Evolutionary conservation across 1,139 yeast genomes (phyloP), one percentile per base, ranked within the genome.

Genomic region (Taiozyma sp.): DNA sequence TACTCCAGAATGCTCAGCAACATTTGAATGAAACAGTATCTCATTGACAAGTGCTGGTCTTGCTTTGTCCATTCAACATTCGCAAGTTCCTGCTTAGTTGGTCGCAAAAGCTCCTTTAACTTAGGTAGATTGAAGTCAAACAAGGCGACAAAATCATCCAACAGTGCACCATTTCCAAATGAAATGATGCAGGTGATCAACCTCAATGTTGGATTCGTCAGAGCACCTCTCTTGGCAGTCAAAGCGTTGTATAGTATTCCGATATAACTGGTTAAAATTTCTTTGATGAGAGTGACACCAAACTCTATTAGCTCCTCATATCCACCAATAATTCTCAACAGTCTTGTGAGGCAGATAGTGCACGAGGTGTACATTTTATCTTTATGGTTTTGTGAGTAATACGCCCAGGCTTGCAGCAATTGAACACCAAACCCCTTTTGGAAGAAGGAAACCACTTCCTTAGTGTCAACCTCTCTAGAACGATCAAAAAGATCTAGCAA

Each of bases 171-270:
- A 14, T 76, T 70, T 48, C 74, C 72, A 61, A 75, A 86, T 1
- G 65, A 59, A 14, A 82, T 72, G 30, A 87, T 71, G 49, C 79
- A 76, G 28, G 71, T 72, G 58, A 92, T 67, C 19, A 91, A 62
- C 44, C 77, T 66, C 30, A 90, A 64, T 1, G 79, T 76, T 0
- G 96, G 86, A 51, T 79, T 82, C 1, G 93, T 81, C 12, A 81
- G 70, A 1, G 80, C 72, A 0, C 87, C 81, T 56, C 84, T 78
- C 58, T 76, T 68, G 53, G 81, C 79, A 54, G 77, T 79, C 45
- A 91, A 70, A 27, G 87, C 83, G 60, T 96, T 74, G 67, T 87
- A 88, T 5, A 91, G 71, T 24, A 83, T 78, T 60, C 84, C 87
- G 47, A 78, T 66, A 62, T 87, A 80, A 50, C 75, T 77, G 2